Evolutionary conservation across 768 basidiomycete genomes (phyloP).

Genomic region (Strobilomyces confusus): DNA sequence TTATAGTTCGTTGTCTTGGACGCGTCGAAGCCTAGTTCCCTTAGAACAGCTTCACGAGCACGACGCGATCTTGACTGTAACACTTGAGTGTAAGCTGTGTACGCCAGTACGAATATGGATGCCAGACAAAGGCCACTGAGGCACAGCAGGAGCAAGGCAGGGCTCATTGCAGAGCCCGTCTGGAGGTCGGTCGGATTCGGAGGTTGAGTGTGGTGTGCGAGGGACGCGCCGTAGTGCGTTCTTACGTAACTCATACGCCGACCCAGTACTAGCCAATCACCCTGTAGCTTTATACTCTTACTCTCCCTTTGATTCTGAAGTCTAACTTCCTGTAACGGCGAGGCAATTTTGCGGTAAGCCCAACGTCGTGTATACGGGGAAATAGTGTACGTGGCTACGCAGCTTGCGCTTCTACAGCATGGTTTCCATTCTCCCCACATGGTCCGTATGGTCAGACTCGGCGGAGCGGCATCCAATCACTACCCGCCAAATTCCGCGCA

Average conservation of each 20-base stretch:
- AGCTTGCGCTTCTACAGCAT: background rate
- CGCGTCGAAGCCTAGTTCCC: constrained; percentile 9
- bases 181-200: background rate
- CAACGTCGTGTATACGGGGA: background rate
- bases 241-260: no score
- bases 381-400: background rate
- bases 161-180: constrained; percentile 11
- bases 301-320: no score
- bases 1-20: constrained; percentile 12
- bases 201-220: background rate
- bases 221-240: no score
- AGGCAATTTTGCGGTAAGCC: constrained; percentile 1
- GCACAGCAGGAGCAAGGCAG: constrained; percentile 13
- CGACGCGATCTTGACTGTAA: constrained; percentile 21
- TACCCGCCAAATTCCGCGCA: background rate
- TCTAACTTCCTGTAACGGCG: background rate
- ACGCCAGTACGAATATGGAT: constrained; percentile 13
- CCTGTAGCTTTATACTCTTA: no score
- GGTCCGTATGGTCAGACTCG: background rate
- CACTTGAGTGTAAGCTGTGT: constrained; percentile 23
- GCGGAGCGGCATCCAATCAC: constrained; percentile 13
- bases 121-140: constrained; percentile 6
- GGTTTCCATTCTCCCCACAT: background rate
- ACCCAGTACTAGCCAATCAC: no score
- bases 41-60: constrained; percentile 20